Evolutionary conservation across 2,329 filamentous ascomycete species (phyloP), one percentile per base, ranked within the genome.

Genomic region (Chaetomium sp.): DNA sequence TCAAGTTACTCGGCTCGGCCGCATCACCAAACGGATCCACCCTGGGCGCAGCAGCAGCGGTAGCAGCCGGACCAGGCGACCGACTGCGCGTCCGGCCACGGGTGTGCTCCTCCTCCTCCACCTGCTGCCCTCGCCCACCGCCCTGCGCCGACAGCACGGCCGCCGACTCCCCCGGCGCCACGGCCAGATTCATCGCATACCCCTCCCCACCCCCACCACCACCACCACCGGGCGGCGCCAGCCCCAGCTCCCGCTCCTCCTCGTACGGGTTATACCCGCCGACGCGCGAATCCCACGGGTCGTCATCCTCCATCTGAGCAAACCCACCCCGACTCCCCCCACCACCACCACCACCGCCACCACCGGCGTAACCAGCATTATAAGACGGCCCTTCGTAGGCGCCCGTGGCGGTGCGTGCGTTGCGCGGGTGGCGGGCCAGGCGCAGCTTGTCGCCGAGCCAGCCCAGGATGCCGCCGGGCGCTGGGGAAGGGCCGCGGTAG

Each of bases 271-370:
- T 85, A 74, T 88, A 87, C 13, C 77, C 79, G 73, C 67, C 90
- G 4, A 96, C 91, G 65, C 90, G 82, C 68, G 90, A 79, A 78
- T 95, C 91, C 92, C 92, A 96, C 1, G 91, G 91, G 73, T 93
- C 91, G 74, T 93, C 91, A 74, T 90, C 90, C 72, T 95, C 92
- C 54, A 92, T 83, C 4, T 87, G 81, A 1, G 88, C 87, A 75
- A 90, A 88, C 25, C 86, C 86, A 31, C 86, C 85, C 62, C 79
- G 78, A 38, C 76, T 68, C 21, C 72, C 72, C 62, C 76, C 76
- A 47, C 73, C 72, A 62, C 79, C 78, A 38, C 76, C 68, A 23
- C 72, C 72, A 62, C 76, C 76, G 47, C 73, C 72, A 58, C 75
- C 76, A 65, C 23, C 12, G 16, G 50, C 3, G 16, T 55, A 33